phyloP scores from a whole-genome alignment of 2,329 filamentous ascomycete species.

The Teratosphaeria nubilosa region DNA sequence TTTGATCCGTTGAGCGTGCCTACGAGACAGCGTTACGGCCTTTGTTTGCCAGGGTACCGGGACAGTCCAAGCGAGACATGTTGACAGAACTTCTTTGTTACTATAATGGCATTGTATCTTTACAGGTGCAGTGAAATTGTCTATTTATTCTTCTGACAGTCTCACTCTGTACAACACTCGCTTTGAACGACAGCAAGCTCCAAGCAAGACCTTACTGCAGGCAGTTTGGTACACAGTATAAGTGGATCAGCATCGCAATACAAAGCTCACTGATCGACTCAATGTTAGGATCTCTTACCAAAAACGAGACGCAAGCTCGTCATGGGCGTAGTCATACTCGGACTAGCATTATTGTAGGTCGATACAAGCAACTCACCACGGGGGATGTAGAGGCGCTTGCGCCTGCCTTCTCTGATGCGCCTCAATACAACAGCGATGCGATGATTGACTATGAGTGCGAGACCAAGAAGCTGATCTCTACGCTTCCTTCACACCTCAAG shows the following conservation, averaged over 20 bases:
- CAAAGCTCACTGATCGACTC: background rate
- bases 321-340: background rate
- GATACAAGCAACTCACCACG: slow-evolving; percentile 12
- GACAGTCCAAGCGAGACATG: background rate
- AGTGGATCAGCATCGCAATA: background rate
- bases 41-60: slow-evolving; percentile 2
- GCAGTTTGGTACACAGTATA: background rate
- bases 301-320: background rate
- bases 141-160: background rate
- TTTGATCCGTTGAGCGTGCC: background rate
- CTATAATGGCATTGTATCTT: background rate
- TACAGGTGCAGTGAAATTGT: background rate
- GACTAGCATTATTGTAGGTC: background rate
- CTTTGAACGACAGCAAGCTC: background rate
- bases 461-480: slow-evolving; percentile 8
- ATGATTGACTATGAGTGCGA: slow-evolving; percentile 1
- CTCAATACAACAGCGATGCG: background rate
- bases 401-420: slow-evolving; percentile 7
- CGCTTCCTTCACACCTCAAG: slow-evolving; percentile 14
- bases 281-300: background rate
- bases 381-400: slow-evolving; percentile 12
- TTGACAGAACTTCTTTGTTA: background rate
- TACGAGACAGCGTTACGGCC: background rate
- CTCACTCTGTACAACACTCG: background rate
- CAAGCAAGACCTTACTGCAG: background rate